Evolutionary conservation across 148 eudicot species (phyloP), one percentile per base, ranked within the genome.

Genomic region (Beta vulgaris): DNA sequence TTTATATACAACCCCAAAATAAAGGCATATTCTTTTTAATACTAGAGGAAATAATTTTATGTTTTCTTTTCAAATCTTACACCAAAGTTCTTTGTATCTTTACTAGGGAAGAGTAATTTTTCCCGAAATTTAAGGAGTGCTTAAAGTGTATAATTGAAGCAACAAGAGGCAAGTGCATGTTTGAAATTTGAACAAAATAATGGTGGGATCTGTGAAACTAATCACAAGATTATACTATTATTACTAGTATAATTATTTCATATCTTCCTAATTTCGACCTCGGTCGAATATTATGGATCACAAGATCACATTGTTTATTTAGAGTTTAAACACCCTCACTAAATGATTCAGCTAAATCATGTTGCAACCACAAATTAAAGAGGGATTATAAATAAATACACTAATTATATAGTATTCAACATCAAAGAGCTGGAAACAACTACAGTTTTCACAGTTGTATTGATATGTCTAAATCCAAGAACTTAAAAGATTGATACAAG

Each of bases 241-340:
- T n/a, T n/a, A n/a, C n/a, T n/a, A n/a, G n/a, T n/a, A n/a, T n/a
- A n/a, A 19, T 6, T 19, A 48, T 51, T 51, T 4, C 31, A 53
- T 71, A 14, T 35, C 31, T 53, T 71, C 14, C 73, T 31, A 15
- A 48, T 28, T 6, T 37, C 10, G 25, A 34, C 82, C 78, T 79
- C 74, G 78, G 74, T 79, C 77, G 78, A 79, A 79, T 68, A 68
- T 79, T 29, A 74, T 68, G 82, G 82, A 74, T 79, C 82, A 79
- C 68, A 61, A 73, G 26, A 53, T 55, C 54, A 63, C 18, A 62
- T 43, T 43, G 35, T 29, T 63, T 26, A 26, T 51, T 39, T 18
- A 76, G 40, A 55, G 73, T 68, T 76, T n/a, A n/a, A n/a, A 68
- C 73, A 21, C 46, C 46, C 12, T 14, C 42, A 21, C 62, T 37